phyloP scores from a whole-genome alignment of 768 basidiomycete species.

The Pilatotrama ljubarskyi region DNA sequence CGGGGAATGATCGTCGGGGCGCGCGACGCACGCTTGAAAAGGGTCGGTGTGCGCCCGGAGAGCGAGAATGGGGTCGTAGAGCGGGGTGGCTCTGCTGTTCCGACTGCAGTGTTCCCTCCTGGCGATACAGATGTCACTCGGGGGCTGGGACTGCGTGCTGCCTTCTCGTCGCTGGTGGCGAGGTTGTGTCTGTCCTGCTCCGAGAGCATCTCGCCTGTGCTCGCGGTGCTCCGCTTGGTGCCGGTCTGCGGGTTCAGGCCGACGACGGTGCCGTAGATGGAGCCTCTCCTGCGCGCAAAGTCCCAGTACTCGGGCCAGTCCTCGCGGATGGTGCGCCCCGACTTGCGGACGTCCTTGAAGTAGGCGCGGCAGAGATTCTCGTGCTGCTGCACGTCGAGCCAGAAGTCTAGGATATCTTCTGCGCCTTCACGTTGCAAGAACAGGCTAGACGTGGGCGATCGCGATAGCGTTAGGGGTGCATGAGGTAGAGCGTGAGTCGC shows the following conservation, averaged over 20 bases:
- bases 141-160: constrained; percentile 61
- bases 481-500: constrained; percentile 12
- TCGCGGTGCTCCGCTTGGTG: constrained; percentile 79
- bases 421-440: constrained; percentile 95
- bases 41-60: constrained; percentile 70
- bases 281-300: constrained; percentile 87
- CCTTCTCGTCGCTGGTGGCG: constrained; percentile 50
- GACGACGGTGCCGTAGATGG: constrained; percentile 90
- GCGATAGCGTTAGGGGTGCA: neutral
- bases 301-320: constrained; percentile 99
- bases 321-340: constrained; percentile 87
- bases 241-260: constrained; percentile 61
- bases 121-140: constrained; percentile 53
- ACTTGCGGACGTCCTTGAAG: constrained; percentile 98
- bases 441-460: constrained; percentile 51
- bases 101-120: constrained; percentile 39
- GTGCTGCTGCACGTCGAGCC: constrained; percentile 99
- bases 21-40: constrained; percentile 80
- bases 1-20: constrained; percentile 95
- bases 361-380: constrained; percentile 98
- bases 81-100: constrained; percentile 48
- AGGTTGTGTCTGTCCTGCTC: constrained; percentile 74
- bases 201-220: constrained; percentile 68
- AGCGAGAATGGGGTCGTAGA: constrained; percentile 81
- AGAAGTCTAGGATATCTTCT: constrained; percentile 97